phyloP scores from a whole-genome alignment of 108 stramenopile species.

The Cyclotella baltica region DNA sequence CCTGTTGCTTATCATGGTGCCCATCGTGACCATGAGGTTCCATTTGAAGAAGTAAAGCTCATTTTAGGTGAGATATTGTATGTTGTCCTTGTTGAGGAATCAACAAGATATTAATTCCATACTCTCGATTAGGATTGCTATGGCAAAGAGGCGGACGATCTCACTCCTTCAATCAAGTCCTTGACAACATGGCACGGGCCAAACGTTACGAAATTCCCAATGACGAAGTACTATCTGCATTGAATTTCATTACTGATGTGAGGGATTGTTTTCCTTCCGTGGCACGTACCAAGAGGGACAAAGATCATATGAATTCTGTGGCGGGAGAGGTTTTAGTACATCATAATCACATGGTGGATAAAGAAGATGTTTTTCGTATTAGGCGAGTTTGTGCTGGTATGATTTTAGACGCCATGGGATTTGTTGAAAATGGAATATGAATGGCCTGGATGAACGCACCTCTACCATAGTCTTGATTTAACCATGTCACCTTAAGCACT shows the following conservation, averaged over 20 bases:
- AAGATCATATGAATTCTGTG: slow-evolving; percentile 51
- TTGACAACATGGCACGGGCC: slow-evolving; percentile 70
- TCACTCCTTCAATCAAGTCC: slow-evolving; percentile 68
- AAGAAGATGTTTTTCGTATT: slow-evolving; percentile 54
- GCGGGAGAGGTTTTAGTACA: slow-evolving; percentile 25
- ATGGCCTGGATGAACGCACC: background rate
- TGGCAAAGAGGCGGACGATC: slow-evolving; percentile 77
- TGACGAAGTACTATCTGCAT: slow-evolving; percentile 46
- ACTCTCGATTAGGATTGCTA: too few relatives aligned
- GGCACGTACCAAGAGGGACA: slow-evolving; percentile 32
- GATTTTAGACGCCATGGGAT: slow-evolving; percentile 79
- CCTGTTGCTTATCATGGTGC: slow-evolving; percentile 33
- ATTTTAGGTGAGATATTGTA: too few relatives aligned
- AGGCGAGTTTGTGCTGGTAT: slow-evolving; percentile 69
- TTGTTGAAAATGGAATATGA: slow-evolving; percentile 66
- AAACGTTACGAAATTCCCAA: slow-evolving; percentile 64
- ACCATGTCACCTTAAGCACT: too few relatives aligned
- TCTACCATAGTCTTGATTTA: too few relatives aligned
- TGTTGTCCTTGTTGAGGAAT: too few relatives aligned
- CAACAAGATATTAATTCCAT: too few relatives aligned
- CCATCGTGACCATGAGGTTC: slow-evolving; percentile 22
- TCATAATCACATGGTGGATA: slow-evolving; percentile 25
- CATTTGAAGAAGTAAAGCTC: slow-evolving; percentile 86
- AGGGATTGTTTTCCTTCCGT: slow-evolving; percentile 54
- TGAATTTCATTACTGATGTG: slow-evolving; percentile 68